Conservation (phyloP, 192 early-diverging fungal genomes). For the Bifiguratus adelaidae region DNA sequence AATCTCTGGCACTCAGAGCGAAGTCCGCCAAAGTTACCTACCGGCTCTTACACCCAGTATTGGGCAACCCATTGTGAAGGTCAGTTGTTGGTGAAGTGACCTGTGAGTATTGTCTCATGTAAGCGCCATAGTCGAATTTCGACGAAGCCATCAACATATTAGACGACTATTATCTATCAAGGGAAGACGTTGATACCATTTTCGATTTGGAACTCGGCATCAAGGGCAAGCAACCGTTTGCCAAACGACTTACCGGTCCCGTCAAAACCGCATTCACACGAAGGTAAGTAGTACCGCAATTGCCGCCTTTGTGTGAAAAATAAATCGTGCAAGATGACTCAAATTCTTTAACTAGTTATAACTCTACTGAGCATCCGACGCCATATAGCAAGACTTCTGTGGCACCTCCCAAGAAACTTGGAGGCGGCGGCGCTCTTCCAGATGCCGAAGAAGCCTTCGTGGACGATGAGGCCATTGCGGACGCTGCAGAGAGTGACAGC, state of each 20-base stretch:
- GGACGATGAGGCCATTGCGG: slow-evolving; percentile 37
- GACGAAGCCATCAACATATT: slow-evolving; percentile 63
- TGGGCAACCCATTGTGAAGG: slow-evolving; percentile 36
- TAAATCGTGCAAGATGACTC: not conserved
- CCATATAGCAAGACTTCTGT: slow-evolving; percentile 34
- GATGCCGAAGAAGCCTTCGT: slow-evolving; percentile 52
- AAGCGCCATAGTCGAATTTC: too few relatives aligned
- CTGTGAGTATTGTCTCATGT: too few relatives aligned
- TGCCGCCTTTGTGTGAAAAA: not conserved
- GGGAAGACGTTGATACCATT: slow-evolving; percentile 82
- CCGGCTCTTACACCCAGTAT: slow-evolving; percentile 52
- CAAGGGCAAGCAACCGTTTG: slow-evolving; percentile 15
- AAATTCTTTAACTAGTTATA: slow-evolving; percentile 36
- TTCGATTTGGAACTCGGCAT: slow-evolving; percentile 62
- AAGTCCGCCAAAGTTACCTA: slow-evolving; percentile 79
- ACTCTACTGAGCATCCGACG: slow-evolving; percentile 45
- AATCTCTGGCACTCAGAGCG: slow-evolving; percentile 73
- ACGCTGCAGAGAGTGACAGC: slow-evolving; percentile 22
- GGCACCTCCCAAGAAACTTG: slow-evolving; percentile 12
- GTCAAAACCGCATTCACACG: slow-evolving; percentile 77
- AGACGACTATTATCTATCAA: slow-evolving; percentile 87
- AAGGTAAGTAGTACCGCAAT: slow-evolving; percentile 29
- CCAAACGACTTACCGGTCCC: slow-evolving; percentile 42
- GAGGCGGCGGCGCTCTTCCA: slow-evolving; percentile 17
- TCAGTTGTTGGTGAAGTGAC: slow-evolving; percentile 13